Evolutionary conservation across 1,139 yeast species (phyloP).

Genomic region (Kodamaea sp.): DNA sequence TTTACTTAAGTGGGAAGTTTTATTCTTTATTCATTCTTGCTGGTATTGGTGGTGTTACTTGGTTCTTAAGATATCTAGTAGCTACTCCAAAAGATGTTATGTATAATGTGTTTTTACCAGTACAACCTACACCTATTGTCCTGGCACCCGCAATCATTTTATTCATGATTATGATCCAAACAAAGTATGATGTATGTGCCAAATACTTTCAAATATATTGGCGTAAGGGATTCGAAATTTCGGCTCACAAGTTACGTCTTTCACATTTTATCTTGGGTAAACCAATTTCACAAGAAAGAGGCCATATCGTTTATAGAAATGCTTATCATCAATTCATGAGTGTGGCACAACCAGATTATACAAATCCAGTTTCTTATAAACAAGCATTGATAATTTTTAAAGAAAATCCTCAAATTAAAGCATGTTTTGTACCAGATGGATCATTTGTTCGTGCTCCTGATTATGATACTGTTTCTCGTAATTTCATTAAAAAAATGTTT

Average conservation of each 20-base stretch:
- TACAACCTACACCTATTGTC: conserved; percentile 10
- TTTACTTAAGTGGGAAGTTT: conserved; percentile 69
- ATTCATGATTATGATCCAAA: neutral
- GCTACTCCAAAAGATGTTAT: conserved; percentile 6
- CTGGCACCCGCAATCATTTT: neutral
- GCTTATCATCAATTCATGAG: conserved; percentile 38
- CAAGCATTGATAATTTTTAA: conserved; percentile 46
- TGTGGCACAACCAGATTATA: conserved; percentile 51
- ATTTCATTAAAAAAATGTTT: conserved; percentile 61
- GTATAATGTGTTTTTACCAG: conserved; percentile 29
- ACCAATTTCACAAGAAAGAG: conserved; percentile 75
- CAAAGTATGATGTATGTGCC: conserved; percentile 19
- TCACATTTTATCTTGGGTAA: conserved; percentile 74
- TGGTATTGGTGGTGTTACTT: conserved; percentile 71
- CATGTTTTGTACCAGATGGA: conserved; percentile 75
- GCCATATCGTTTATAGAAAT: conserved; percentile 59
- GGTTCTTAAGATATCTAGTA: conserved; percentile 39
- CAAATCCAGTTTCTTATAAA: conserved; percentile 50
- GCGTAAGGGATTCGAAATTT: conserved; percentile 55
- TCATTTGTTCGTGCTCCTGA: conserved; percentile 81
- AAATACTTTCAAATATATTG: conserved; percentile 52
- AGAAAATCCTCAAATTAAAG: conserved; percentile 36
- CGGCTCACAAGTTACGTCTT: conserved; percentile 58
- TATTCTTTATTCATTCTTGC: conserved; percentile 68
- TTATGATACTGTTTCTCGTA: conserved; percentile 68